Conservation (phyloP, 176 grass and related monocot species). For the Miscanthus lutarioriparius region DNA sequence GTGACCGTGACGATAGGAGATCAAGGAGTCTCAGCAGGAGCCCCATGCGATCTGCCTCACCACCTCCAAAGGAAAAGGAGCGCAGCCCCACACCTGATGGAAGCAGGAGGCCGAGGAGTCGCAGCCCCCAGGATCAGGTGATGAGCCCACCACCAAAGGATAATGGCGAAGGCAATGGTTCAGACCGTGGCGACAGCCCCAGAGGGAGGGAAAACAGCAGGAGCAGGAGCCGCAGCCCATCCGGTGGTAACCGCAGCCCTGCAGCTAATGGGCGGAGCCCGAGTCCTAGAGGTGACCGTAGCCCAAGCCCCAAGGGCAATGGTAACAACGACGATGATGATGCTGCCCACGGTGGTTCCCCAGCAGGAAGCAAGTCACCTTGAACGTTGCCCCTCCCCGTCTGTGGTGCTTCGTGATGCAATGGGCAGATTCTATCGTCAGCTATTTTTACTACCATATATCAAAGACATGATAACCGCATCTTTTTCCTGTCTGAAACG, state of each 20-base stretch:
- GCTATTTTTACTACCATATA: neutral
- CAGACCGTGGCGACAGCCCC: slow-evolving; percentile 54
- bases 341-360: neutral
- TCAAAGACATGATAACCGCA: neutral
- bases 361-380: slow-evolving; percentile 3
- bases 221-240: slow-evolving; percentile 32
- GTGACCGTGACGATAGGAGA: slow-evolving; percentile 50
- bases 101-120: slow-evolving; percentile 63
- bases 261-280: slow-evolving; percentile 46
- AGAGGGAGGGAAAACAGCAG: slow-evolving; percentile 32
- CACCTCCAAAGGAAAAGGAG: slow-evolving; percentile 50
- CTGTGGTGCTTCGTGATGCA: neutral
- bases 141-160: slow-evolving; percentile 57
- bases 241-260: slow-evolving; percentile 55
- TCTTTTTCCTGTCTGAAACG: neutral
- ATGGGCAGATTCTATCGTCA: neutral
- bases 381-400: neutral
- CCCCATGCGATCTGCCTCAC: slow-evolving; percentile 51
- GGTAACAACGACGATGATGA: neutral
- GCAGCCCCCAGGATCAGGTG: slow-evolving; percentile 18
- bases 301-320: slow-evolving; percentile 46
- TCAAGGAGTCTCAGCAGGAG: slow-evolving; percentile 84
- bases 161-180: slow-evolving; percentile 47
- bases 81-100: slow-evolving; percentile 56
- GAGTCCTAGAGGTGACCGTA: slow-evolving; percentile 45